A percentile compares a stretch with the other conserved stretches of the same genome.
These are phyloP conservation scores for Venustampulla echinocandica DNA, from an alignment of 495 filamentous ascomycete genomes.

Conservation along the genomic window DNA sequence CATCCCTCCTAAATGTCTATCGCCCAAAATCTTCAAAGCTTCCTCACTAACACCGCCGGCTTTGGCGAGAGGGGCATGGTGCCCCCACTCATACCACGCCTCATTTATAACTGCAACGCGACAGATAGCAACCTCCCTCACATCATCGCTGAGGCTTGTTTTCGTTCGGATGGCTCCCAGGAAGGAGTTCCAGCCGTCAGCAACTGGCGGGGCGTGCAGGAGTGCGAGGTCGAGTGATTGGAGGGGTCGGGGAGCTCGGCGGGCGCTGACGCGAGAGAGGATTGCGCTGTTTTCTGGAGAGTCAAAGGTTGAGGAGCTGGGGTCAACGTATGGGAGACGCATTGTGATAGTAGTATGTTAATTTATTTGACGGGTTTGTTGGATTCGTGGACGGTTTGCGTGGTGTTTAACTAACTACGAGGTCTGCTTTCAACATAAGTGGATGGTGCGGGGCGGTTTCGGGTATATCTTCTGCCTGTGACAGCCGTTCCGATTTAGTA, in stretches of 20 bases:
- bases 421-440: too few species aligned
- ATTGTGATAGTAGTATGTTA: constrained; percentile 29
- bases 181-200: constrained; percentile 77
- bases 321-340: constrained; percentile 61
- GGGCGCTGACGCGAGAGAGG: constrained; percentile 50
- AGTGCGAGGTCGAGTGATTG: constrained; percentile 65
- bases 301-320: constrained; percentile 41
- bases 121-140: constrained; percentile 66
- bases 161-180: constrained; percentile 63
- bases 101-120: constrained; percentile 64
- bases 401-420: too few species aligned
- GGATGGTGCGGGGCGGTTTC: too few species aligned
- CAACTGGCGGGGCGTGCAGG: constrained; percentile 61
- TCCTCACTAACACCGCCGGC: constrained; percentile 22
- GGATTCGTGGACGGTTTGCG: too few species aligned
- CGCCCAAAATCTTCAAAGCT: constrained; percentile 17
- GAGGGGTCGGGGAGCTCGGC: constrained; percentile 54
- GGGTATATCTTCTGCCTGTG: too few species aligned
- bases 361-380: neutral
- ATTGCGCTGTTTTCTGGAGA: constrained; percentile 44
- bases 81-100: constrained; percentile 72
- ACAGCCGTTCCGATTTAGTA: too few species aligned
- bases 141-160: constrained; percentile 47
- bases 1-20: constrained; percentile 1
- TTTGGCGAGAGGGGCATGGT: constrained; percentile 57